A percentile compares a stretch with the other conserved stretches of the same genome.
Evolutionary conservation across 2,329 filamentous ascomycete species (phyloP).

Genomic region (Colletotrichum theobromicola): DNA sequence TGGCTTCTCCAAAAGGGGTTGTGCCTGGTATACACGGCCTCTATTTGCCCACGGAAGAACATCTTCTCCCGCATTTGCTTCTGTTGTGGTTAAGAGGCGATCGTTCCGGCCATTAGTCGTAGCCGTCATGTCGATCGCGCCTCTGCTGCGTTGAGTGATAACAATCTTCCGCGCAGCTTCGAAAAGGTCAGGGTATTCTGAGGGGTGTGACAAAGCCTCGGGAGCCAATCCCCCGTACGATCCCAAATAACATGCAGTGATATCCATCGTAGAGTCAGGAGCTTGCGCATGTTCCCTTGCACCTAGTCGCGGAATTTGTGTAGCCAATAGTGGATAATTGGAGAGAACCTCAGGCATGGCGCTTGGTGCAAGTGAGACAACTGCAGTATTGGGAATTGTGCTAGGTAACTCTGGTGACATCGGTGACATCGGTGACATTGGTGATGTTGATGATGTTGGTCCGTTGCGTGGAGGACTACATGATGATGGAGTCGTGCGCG

Average conservation of each 20-base stretch:
- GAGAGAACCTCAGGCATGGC: not conserved
- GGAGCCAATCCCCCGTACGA: not conserved
- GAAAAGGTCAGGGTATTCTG: not conserved
- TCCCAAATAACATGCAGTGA: not conserved
- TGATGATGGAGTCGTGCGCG: not conserved
- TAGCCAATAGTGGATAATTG: not conserved
- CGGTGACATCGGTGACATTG: not conserved
- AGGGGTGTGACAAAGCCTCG: not conserved
- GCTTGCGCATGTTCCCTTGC: not conserved
- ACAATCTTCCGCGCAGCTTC: conserved; percentile 3
- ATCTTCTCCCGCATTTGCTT: not conserved
- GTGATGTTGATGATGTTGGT: not conserved
- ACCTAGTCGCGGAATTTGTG: not conserved
- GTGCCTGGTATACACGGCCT: not conserved
- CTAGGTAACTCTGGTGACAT: not conserved
- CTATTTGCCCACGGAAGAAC: not conserved
- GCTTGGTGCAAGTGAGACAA: not conserved
- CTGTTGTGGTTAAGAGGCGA: not conserved
- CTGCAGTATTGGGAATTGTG: not conserved
- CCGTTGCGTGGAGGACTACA: not conserved
- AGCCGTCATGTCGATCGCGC: not conserved
- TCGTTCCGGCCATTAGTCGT: not conserved
- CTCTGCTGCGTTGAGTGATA: not conserved
- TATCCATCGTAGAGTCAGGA: not conserved
- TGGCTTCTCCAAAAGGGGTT: not conserved